These are phyloP conservation scores for Pythium phragmitis DNA, from an alignment of 352 stramenopile species.

Conservation along the genomic window DNA sequence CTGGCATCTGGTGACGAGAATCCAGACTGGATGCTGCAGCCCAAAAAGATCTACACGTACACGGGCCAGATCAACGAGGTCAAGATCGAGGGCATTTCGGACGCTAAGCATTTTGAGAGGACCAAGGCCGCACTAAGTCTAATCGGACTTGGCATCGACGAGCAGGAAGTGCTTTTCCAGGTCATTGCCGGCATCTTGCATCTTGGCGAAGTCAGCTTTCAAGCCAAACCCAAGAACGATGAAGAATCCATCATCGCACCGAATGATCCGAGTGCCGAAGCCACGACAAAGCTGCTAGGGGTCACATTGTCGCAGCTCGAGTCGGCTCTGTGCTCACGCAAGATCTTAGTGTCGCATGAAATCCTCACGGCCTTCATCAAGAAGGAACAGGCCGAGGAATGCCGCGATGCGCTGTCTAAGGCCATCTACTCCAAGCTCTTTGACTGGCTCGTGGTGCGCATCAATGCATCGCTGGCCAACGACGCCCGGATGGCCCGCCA, in stretches of 20 bases:
- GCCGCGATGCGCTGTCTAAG: slow-evolving; percentile 94
- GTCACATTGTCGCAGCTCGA: slow-evolving; percentile 53
- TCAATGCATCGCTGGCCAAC: slow-evolving; percentile 75
- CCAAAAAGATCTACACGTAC: slow-evolving; percentile 54
- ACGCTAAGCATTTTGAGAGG: slow-evolving; percentile 66
- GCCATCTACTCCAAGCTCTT: slow-evolving; percentile 96
- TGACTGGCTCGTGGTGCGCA: slow-evolving; percentile 93
- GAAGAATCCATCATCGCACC: slow-evolving; percentile 59
- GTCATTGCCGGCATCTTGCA: slow-evolving; percentile 93
- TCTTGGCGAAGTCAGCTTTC: slow-evolving; percentile 94
- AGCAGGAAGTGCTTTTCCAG: slow-evolving; percentile 64
- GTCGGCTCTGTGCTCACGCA: slow-evolving; percentile 68
- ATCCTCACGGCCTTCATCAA: slow-evolving; percentile 69
- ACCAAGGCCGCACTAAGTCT: slow-evolving; percentile 63
- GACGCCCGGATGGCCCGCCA: slow-evolving; percentile 55
- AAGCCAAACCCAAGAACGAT: slow-evolving; percentile 61
- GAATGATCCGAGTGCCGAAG: slow-evolving; percentile 33
- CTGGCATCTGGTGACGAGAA: slow-evolving; percentile 22
- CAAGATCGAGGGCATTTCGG: slow-evolving; percentile 75
- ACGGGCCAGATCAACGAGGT: slow-evolving; percentile 52
- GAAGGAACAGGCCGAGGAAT: slow-evolving; percentile 89
- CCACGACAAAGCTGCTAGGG: slow-evolving; percentile 56
- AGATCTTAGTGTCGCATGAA: slow-evolving; percentile 65
- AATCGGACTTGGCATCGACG: slow-evolving; percentile 58
- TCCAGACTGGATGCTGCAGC: slow-evolving; percentile 52